Percentiles rank a stretch among this genome's conserved stretches.
These are phyloP conservation scores for Nannizziopsis arthrosporioides DNA, from an alignment of 2,329 filamentous ascomycete species.

Conservation along the genomic window DNA sequence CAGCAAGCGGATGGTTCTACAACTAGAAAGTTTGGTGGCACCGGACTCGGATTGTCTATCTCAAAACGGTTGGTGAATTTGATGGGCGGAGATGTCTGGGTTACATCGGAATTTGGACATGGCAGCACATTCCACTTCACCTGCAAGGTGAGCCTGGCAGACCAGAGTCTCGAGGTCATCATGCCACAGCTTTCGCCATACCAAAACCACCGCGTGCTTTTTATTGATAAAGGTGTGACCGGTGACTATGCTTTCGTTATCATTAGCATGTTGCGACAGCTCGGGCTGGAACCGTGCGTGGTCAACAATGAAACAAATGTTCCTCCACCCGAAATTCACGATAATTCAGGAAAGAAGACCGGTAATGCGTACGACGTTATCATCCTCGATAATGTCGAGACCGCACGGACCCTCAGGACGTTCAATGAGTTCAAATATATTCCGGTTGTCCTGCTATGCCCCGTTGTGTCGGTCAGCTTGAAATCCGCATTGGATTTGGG, in stretches of 20 bases:
- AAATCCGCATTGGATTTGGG: slow-evolving; percentile 90
- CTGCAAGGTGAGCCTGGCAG: slow-evolving; percentile 74
- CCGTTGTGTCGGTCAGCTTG: slow-evolving; percentile 77
- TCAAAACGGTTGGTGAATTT: slow-evolving; percentile 89
- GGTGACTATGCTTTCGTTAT: slow-evolving; percentile 56
- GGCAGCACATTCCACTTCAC: slow-evolving; percentile 96
- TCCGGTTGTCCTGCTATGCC: slow-evolving; percentile 83
- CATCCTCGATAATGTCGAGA: slow-evolving; percentile 86
- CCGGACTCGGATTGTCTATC: slow-evolving; percentile 84
- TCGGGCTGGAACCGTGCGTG: slow-evolving; percentile 71
- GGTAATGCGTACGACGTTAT: slow-evolving; percentile 79
- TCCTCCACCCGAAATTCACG: slow-evolving; percentile 43
- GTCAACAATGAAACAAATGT: slow-evolving; percentile 65
- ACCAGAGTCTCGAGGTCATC: slow-evolving; percentile 64
- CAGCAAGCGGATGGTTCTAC: slow-evolving; percentile 96
- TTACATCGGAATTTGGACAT: slow-evolving; percentile 79
- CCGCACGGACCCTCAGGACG: slow-evolving; percentile 69
- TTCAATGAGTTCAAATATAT: slow-evolving; percentile 97
- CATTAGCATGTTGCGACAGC: slow-evolving; percentile 60
- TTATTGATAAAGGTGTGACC: slow-evolving; percentile 84
- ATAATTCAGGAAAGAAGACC: slow-evolving; percentile 37
- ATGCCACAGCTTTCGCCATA: slow-evolving; percentile 72
- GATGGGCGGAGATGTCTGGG: slow-evolving; percentile 95
- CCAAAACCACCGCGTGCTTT: slow-evolving; percentile 80
- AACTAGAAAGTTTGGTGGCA: slow-evolving; percentile 90